Evolutionary conservation across 306 rosid species (phyloP).

Genomic region (Ziziphus jujuba): DNA sequence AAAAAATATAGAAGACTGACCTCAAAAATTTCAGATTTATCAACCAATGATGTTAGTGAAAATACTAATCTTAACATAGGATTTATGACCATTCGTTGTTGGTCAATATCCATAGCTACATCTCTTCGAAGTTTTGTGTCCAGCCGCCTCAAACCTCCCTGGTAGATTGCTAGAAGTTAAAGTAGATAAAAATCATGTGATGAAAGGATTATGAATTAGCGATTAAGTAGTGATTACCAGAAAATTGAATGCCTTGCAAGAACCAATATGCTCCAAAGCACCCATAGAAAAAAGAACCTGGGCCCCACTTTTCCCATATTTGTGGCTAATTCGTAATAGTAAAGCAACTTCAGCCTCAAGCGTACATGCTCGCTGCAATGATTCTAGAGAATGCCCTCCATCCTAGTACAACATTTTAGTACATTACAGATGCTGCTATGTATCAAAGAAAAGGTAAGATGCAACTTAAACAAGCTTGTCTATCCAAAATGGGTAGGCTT

Average conservation of each 20-base stretch:
- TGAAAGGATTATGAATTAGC: background rate
- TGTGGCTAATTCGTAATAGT: constrained; percentile 75
- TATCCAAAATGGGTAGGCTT: too few relatives aligned
- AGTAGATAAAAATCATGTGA: constrained; percentile 1
- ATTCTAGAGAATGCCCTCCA: constrained; percentile 70
- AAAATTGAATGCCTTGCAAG: constrained; percentile 62
- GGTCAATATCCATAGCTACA: constrained; percentile 63
- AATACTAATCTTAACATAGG: constrained; percentile 81
- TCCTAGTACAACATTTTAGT: constrained; percentile 45
- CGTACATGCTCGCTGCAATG: constrained; percentile 82
- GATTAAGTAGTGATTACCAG: constrained; percentile 47
- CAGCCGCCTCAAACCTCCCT: constrained; percentile 80
- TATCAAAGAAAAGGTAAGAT: background rate
- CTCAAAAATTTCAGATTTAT: constrained; percentile 84
- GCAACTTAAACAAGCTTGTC: background rate
- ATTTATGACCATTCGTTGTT: constrained; percentile 62
- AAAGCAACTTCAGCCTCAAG: constrained; percentile 90
- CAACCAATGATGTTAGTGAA: constrained; percentile 80
- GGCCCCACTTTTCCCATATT: constrained; percentile 91
- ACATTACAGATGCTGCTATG: constrained; percentile 6
- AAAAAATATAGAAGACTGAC: constrained; percentile 41
- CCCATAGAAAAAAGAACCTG: constrained; percentile 87
- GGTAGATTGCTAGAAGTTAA: constrained; percentile 28
- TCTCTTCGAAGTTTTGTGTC: constrained; percentile 60
- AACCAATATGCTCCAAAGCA: constrained; percentile 76